Conservation (phyloP, 352 stramenopile genomes). For the Globisporangium acanthophoron region DNA sequence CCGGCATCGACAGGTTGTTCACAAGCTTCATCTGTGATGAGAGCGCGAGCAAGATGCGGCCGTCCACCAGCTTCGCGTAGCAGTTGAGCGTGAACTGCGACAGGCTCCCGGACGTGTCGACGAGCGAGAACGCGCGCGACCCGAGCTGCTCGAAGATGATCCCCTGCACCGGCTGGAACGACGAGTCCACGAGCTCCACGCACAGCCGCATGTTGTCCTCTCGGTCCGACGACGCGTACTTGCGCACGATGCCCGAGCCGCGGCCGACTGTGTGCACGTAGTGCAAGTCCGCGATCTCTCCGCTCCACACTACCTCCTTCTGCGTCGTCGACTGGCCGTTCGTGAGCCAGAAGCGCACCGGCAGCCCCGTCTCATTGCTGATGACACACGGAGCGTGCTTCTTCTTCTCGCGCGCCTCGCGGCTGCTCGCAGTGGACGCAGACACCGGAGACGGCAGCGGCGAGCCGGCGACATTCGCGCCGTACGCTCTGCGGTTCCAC, state of each 20-base stretch:
- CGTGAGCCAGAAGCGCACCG: slow-evolving; percentile 65
- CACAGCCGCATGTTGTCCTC: slow-evolving; percentile 54
- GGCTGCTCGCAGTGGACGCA: slow-evolving; percentile 6
- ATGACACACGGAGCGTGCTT: slow-evolving; percentile 72
- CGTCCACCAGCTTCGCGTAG: slow-evolving; percentile 65
- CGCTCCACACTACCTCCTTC: slow-evolving; percentile 30
- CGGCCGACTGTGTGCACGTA: slow-evolving; percentile 57
- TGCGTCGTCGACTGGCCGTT: slow-evolving; percentile 34
- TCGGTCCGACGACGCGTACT: slow-evolving; percentile 58
- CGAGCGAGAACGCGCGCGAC: slow-evolving; percentile 52
- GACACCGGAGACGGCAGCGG: slow-evolving; percentile 12
- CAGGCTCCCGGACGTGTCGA: slow-evolving; percentile 40
- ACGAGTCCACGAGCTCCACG: slow-evolving; percentile 48
- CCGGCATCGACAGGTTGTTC: slow-evolving; percentile 56
- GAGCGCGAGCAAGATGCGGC: slow-evolving; percentile 69
- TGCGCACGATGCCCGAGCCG: slow-evolving; percentile 62
- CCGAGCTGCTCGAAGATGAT: slow-evolving; percentile 80
- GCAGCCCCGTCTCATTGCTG: slow-evolving; percentile 69
- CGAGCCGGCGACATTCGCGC: slow-evolving; percentile 3
- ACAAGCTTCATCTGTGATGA: slow-evolving; percentile 79
- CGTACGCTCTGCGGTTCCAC: slow-evolving; percentile 41
- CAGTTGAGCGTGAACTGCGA: slow-evolving; percentile 61
- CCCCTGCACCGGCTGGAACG: slow-evolving; percentile 69
- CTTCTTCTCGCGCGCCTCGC: slow-evolving; percentile 21
- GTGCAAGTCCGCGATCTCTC: slow-evolving; percentile 48